Conservation (phyloP, 352 stramenopile genomes). For the Phytophthora tentaculata region DNA sequence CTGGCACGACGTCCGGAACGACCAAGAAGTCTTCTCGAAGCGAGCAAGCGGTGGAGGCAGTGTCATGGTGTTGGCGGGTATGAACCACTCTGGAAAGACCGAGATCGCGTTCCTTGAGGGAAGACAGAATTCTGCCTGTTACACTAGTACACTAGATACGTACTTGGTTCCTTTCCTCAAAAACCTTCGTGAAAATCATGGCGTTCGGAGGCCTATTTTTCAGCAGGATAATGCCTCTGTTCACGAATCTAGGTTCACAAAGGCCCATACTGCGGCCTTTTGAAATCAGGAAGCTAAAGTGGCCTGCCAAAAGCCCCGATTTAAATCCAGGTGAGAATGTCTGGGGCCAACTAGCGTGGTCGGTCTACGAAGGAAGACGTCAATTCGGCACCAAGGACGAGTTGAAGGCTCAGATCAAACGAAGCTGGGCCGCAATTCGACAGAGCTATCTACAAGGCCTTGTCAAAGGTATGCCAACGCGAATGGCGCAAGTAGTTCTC, state of each 20-base stretch:
- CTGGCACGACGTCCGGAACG: too few species aligned
- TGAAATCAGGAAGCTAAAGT: not conserved
- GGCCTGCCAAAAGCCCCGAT: not conserved
- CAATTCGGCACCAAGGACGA: not conserved
- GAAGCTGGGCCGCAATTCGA: not conserved
- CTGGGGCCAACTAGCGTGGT: not conserved
- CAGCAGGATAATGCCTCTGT: slow-evolving; percentile 3
- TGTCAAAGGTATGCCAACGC: not conserved
- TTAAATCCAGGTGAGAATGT: not conserved
- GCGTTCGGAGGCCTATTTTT: not conserved
- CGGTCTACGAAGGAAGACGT: not conserved
- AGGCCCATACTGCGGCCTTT: not conserved
- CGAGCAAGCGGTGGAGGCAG: too few species aligned
- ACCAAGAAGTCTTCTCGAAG: too few species aligned
- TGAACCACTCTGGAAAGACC: too few species aligned
- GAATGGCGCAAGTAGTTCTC: not conserved
- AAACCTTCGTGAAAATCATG: not conserved
- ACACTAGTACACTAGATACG: not conserved
- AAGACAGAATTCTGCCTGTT: not conserved
- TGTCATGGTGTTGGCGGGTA: too few species aligned
- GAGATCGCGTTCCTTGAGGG: not conserved
- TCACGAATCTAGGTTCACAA: not conserved
- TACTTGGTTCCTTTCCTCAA: not conserved
- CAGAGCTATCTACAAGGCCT: not conserved
- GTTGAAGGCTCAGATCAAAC: slow-evolving; percentile 1